Evolutionary conservation across 2,329 filamentous ascomycete species (phyloP).

Genomic region (Trichophyton rubrum): DNA sequence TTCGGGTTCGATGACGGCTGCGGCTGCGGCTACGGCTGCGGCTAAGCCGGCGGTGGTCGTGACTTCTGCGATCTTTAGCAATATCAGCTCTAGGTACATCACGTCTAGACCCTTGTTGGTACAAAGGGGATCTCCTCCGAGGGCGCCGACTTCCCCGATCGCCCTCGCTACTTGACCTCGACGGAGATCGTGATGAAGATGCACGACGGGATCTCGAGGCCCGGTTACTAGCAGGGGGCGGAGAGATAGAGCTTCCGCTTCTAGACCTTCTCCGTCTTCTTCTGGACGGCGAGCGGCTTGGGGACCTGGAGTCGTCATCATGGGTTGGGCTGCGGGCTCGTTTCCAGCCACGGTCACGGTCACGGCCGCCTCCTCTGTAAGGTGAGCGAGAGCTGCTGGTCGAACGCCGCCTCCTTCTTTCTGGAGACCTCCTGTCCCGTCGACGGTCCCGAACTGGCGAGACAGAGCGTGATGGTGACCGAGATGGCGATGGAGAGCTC

Average conservation of each 20-base stretch:
- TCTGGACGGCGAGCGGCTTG: slow-evolving; percentile 43
- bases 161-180: slow-evolving; percentile 23
- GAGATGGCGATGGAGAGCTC: slow-evolving; percentile 21
- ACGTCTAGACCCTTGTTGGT: slow-evolving; percentile 30
- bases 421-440: slow-evolving; percentile 17
- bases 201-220: slow-evolving; percentile 18
- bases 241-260: slow-evolving; percentile 27
- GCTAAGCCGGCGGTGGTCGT: slow-evolving; percentile 33
- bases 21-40: slow-evolving; percentile 20
- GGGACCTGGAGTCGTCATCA: slow-evolving; percentile 32
- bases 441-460: slow-evolving; percentile 18
- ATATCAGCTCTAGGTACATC: slow-evolving; percentile 38
- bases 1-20: too few relatives aligned
- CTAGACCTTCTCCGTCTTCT: slow-evolving; percentile 35
- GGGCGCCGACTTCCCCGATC: slow-evolving; percentile 22
- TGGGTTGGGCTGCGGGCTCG: slow-evolving; percentile 30
- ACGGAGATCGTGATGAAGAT: slow-evolving; percentile 27
- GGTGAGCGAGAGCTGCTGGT: slow-evolving; percentile 31
- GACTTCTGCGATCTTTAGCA: slow-evolving; percentile 33
- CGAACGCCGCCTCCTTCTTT: slow-evolving; percentile 24
- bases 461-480: slow-evolving; percentile 16
- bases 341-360: slow-evolving; percentile 23
- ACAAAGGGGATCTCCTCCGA: slow-evolving; percentile 34
- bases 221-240: slow-evolving; percentile 17
- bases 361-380: slow-evolving; percentile 24